phyloP scores from a whole-genome alignment of 768 basidiomycete species.

The Podaxis rugospora region DNA sequence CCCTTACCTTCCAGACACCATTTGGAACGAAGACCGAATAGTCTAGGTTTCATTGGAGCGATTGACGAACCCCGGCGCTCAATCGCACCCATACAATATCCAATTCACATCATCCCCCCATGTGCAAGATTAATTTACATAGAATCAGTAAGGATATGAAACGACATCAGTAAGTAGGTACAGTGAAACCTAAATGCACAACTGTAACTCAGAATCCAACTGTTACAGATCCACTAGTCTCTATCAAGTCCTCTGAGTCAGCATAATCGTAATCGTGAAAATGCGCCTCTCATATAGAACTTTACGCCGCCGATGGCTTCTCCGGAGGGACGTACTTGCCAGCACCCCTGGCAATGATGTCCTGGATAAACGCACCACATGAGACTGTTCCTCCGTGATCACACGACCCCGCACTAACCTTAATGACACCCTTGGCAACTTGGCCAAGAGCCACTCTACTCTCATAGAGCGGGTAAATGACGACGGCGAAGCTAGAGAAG shows the following conservation, averaged over 20 bases:
- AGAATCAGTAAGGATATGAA: no score
- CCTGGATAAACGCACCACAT: not conserved
- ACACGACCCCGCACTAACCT: conserved; percentile 35
- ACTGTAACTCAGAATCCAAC: no score
- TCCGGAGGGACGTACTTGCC: not conserved
- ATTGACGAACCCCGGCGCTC: no score
- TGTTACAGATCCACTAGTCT: no score
- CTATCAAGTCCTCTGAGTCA: not conserved
- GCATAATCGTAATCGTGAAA: not conserved
- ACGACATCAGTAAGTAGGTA: no score
- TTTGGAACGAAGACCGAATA: no score
- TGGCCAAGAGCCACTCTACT: conserved; percentile 59
- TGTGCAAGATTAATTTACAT: no score
- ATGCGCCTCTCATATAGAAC: not conserved
- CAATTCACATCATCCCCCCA: no score
- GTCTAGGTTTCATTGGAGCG: no score
- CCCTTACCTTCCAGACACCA: no score
- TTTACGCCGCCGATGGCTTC: not conserved
- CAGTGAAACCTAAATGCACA: no score
- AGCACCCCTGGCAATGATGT: not conserved
- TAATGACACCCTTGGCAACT: conserved; percentile 59
- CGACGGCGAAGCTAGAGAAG: conserved; percentile 67
- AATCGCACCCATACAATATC: no score
- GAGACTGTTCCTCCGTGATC: not conserved
- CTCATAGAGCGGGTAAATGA: conserved; percentile 86